Evolutionary conservation across 176 grass and related monocot species (phyloP).

Genomic region (Lolium rigidum): DNA sequence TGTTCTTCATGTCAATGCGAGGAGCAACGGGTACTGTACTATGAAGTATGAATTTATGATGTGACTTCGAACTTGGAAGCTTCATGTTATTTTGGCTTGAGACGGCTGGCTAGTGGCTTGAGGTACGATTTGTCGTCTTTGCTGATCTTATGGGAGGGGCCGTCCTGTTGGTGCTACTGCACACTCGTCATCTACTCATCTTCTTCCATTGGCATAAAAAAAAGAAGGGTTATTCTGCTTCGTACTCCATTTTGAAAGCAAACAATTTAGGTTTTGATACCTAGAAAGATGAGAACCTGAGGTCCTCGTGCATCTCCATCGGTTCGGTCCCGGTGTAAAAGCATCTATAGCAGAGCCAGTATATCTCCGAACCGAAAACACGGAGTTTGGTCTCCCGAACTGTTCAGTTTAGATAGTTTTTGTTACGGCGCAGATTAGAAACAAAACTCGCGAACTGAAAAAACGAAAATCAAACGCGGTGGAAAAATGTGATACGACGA

Average conservation of each 20-base stretch:
- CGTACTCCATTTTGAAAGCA: background rate
- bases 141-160: background rate
- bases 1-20: background rate
- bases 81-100: background rate
- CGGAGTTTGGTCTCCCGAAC: too few relatives aligned
- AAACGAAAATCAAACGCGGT: too few relatives aligned
- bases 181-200: background rate
- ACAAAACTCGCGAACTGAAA: too few relatives aligned
- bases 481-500: too few relatives aligned
- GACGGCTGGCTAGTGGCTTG: background rate
- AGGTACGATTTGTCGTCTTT: background rate
- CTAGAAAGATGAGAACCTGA: background rate
- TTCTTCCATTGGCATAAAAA: background rate
- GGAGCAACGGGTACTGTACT: background rate
- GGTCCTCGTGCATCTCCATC: background rate
- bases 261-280: background rate
- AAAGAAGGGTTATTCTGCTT: background rate
- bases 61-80: slow-evolving; percentile 17
- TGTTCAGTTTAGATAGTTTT: too few relatives aligned
- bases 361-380: too few relatives aligned
- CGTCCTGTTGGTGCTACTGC: background rate
- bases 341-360: too few relatives aligned
- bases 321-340: too few relatives aligned
- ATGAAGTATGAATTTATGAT: background rate
- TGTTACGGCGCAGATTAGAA: too few relatives aligned